Percentiles rank a stretch among this genome's conserved stretches.
phyloP scores from a whole-genome alignment of 2,329 filamentous ascomycete genomes.

The Falciphora oryzae region DNA sequence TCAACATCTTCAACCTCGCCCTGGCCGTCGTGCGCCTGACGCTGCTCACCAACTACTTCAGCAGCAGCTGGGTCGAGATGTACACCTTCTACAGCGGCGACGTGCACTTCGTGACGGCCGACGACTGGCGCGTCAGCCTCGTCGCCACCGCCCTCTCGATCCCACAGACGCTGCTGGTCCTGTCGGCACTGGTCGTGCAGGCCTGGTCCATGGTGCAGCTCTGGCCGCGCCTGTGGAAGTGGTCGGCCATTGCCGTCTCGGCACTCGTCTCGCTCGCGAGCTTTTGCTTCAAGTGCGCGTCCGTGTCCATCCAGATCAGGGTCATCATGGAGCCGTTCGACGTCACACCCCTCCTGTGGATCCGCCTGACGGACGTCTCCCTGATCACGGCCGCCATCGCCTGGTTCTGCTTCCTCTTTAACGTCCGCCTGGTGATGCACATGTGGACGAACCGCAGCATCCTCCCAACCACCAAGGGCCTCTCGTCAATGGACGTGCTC shows the following conservation, averaged over 20 bases:
- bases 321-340: constrained; percentile 21
- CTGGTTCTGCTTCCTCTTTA: constrained; percentile 53
- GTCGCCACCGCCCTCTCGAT: constrained; percentile 36
- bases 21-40: constrained; percentile 55
- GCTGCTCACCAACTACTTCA: constrained; percentile 53
- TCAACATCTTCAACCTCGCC: constrained; percentile 58
- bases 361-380: constrained; percentile 30
- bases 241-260: constrained; percentile 24
- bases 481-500: constrained; percentile 49
- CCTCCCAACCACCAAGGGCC: constrained; percentile 33
- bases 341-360: constrained; percentile 24
- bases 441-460: constrained; percentile 41
- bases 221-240: constrained; percentile 35
- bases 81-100: constrained; percentile 56
- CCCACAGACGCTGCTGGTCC: constrained; percentile 38
- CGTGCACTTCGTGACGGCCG: constrained; percentile 37
- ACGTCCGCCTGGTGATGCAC: constrained; percentile 43
- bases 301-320: constrained; percentile 30
- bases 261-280: constrained; percentile 24
- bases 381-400: constrained; percentile 25
- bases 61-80: constrained; percentile 53
- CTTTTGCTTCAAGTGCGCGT: constrained; percentile 25
- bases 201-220: constrained; percentile 46
- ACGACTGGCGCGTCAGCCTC: constrained; percentile 31
- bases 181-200: constrained; percentile 44